Evolutionary conservation across 2,329 filamentous ascomycete species (phyloP), one percentile per base, ranked within the genome.

Genomic region (Aureobasidium musti): DNA sequence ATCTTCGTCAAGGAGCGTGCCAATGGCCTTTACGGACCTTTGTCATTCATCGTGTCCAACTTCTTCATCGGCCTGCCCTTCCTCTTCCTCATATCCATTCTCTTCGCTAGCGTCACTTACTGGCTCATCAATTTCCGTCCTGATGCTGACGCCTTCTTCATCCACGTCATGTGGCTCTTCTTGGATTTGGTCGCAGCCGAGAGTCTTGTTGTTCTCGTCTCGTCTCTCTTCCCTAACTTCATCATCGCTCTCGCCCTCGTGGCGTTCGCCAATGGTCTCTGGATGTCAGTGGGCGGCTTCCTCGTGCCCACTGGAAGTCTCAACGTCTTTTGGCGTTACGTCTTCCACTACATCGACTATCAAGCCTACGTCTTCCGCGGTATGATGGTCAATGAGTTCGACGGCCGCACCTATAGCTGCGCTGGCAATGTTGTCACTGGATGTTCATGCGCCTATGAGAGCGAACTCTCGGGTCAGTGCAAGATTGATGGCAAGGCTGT

Each of bases 351-450:
- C 75, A 92, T 92, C 73, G 90, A 95, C 74, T 95, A 95, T 72
- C 90, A 92, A 78, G 79, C 82, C 43, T 95, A 92, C 71, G 91
- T 95, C 2, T 96, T 95, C 74, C 86, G 93, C 74, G 91, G 90
- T 10, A 94, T 96, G 91, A 93, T 95, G 90, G 87, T 93, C 63
- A 95, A 94, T 72, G 90, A 96, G 77, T 94, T 96, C 74, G 79
- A 80, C 0, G 70, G 83, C 19, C 80, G 89, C 8, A 81, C 78
- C 1, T 94, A 90, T 73, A 72, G 75, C 2, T 92, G 90, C 72
- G 77, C 82, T 69, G 57, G 71, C 0, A 78, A 75, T 0, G 47
- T 49, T 17, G 26, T 47, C 3, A 45, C 28, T 11, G 78, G 75
- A 0, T 91, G 86, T 70, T 82, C 82, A 43, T 94, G 91, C 77